Base-by-base conservation (phyloP, 75 land plant species). In the Sequoiadendron giganteum region DNA sequence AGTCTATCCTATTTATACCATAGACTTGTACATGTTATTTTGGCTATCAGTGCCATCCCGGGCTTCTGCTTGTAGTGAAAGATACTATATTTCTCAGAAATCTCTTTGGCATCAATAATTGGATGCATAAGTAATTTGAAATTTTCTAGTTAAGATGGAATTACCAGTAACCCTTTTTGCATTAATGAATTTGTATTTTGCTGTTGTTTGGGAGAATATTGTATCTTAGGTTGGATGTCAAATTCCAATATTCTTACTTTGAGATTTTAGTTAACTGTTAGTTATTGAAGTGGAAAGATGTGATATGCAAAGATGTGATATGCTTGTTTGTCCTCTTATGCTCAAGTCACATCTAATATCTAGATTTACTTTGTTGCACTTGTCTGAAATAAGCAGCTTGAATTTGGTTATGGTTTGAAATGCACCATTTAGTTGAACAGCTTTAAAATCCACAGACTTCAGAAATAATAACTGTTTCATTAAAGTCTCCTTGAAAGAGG, bases 341-440 rank as follows among this genome's bases (percentile, higher is more conserved):
- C 13, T 8, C 28, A 25, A 25, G 5, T 40, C 28, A 10, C 25
- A 10, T 19, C 82, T 79, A 36, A 38, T 39, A 21, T 47, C 21
- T 40, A 38, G 39, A 4, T 79, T 38, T 79, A 19, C 82, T 36
- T 79, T 79, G 42, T 25, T 68, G 28, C n/a, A 52, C 2, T 52
- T 52, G 54, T 38, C 82, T 9, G 1, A 42, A 39, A 36, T 25
- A 79, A 40, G 40, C 42, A 79, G 21, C 47, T 79, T 79, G 40
- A 39, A 79, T 79, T 79, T 39, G 43, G 47, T 79, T 79, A 79
- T 79, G 18, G 82, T 79, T 79, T 78, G 19, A 79, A 79, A 38
- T 38, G 25, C 47, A 79, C 19, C 21, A 34, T 34, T 79, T 40
- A 38, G 2, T 16, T 10, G 21, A 8, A 40, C 82, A 42, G 82